Percentiles rank a stretch among this genome's conserved stretches.
Evolutionary conservation across 768 basidiomycete genomes (phyloP).

Genomic region (Fibroporia radiculosa): DNA sequence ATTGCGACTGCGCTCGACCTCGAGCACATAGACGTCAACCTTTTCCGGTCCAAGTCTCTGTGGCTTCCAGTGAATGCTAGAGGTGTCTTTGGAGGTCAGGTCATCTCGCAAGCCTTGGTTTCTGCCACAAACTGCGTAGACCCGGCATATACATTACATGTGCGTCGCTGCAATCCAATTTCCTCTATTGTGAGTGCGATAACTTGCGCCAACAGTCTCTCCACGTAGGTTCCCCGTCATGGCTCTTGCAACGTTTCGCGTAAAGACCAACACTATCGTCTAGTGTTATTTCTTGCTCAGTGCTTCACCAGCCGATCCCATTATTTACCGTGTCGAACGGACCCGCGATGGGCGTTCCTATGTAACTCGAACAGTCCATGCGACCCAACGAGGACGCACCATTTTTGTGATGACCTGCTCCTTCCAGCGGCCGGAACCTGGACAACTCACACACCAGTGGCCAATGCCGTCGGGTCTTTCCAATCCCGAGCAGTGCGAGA

Average conservation of each 20-base stretch:
- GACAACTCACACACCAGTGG: constrained; percentile 65
- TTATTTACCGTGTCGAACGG: constrained; percentile 72
- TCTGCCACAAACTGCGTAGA: constrained; percentile 72
- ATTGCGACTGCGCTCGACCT: constrained; percentile 73
- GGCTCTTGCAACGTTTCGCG: too few relatives aligned
- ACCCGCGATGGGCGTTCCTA: constrained; percentile 72
- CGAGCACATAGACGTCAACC: constrained; percentile 66
- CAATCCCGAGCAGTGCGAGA: constrained; percentile 53
- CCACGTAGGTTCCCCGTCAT: constrained; percentile 43
- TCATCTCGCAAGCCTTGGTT: constrained; percentile 81
- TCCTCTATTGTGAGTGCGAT: not conserved
- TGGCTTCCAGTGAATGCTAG: constrained; percentile 53
- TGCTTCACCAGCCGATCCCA: constrained; percentile 64
- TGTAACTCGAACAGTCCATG: constrained; percentile 44
- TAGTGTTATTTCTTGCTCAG: constrained; percentile 80
- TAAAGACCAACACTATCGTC: not conserved
- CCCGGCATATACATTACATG: constrained; percentile 60
- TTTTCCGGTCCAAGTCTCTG: constrained; percentile 73
- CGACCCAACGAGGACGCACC: constrained; percentile 39
- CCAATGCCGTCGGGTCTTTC: constrained; percentile 51
- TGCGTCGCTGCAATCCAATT: constrained; percentile 29
- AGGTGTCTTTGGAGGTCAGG: constrained; percentile 84
- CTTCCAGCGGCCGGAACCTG: constrained; percentile 73
- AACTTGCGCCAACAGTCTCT: too few relatives aligned
- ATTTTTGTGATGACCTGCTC: constrained; percentile 69